These are phyloP conservation scores for Lophium mytilinum DNA, from an alignment of 495 filamentous ascomycete species.

Conservation along the genomic window DNA sequence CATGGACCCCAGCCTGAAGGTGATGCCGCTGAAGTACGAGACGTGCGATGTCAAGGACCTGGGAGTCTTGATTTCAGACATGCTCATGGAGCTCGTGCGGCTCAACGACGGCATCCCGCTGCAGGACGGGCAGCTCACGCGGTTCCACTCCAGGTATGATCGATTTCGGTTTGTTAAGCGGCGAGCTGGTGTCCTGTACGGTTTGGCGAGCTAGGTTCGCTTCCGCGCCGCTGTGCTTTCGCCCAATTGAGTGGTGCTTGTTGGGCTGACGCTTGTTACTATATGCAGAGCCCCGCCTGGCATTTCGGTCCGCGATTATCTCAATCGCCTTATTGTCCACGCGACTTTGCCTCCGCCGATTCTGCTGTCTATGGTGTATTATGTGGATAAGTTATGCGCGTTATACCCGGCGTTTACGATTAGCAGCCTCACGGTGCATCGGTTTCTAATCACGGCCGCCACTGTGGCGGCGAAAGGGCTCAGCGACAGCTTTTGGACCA, in stretches of 20 bases:
- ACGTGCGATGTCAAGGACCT: slow-evolving; percentile 71
- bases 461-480: slow-evolving; percentile 94
- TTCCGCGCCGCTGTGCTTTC: too few relatives aligned
- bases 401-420: slow-evolving; percentile 91
- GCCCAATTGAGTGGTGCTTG: too few relatives aligned
- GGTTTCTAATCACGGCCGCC: slow-evolving; percentile 90
- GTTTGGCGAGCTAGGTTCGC: too few relatives aligned
- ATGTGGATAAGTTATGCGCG: slow-evolving; percentile 91
- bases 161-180: slow-evolving; percentile 3
- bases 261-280: too few relatives aligned
- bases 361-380: slow-evolving; percentile 98
- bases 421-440: slow-evolving; percentile 88
- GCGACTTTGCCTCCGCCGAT: slow-evolving; percentile 89
- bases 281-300: slow-evolving; percentile 69
- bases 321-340: slow-evolving; percentile 85
- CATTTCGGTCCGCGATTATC: slow-evolving; percentile 87
- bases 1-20: slow-evolving; percentile 39
- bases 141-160: slow-evolving; percentile 82
- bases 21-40: slow-evolving; percentile 71
- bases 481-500: slow-evolving; percentile 96
- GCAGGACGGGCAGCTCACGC: slow-evolving; percentile 71
- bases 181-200: too few relatives aligned
- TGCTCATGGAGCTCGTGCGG: slow-evolving; percentile 88
- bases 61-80: slow-evolving; percentile 83
- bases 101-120: slow-evolving; percentile 87